Evolutionary conservation across 2,329 filamentous ascomycete species (phyloP), one percentile per base, ranked within the genome.

Genomic region (Talaromyces sp.): DNA sequence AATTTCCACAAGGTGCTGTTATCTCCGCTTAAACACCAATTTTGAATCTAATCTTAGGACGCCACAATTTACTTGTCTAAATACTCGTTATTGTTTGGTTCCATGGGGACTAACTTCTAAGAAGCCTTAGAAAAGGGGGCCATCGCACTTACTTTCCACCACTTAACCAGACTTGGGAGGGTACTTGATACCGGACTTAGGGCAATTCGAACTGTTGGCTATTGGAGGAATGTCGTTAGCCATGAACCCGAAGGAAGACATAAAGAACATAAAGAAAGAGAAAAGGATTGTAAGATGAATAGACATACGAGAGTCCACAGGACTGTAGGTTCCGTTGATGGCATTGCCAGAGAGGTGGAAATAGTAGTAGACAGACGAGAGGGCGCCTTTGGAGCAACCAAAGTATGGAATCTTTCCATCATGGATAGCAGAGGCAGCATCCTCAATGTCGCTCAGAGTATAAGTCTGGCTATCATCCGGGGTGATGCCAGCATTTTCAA

Each of bases 141-240:
- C 11, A 17, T 3, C 7, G 6, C n/a, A 28, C 33, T 25, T 52
- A 52, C 48, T 19, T n/a, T 19, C 25, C 17, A n/a, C n/a, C 2
- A 13, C 25, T 15, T 48, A 48, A 48, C 28, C 15, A 17, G 52
- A 35, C 54, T 56, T 66, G 35, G 84, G 84, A 8, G 82, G 71
- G 69, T 89, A 89, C 66, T 82, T 82, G 68, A 91, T 84, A 2
- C 83, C 84, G 0, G 73, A 78, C 37, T 70, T 67, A 0, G 87
- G 84, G 70, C 89, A 92, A 43, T 77, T 82, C 25, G 84, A 84
- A 51, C 78, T 79, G 1, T 78, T 76, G 50, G 83, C 80, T 59
- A 51, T 25, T 62, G 81, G 5, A 9, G 21, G 10, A 36, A n/a
- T 46, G 22, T 46, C 1, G 21, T 56, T 15, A 56, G 43, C 13